A percentile compares a stretch with the other conserved stretches of the same genome.
Conservation (phyloP, 2,329 filamentous ascomycete genomes). For the Dothistroma pini region DNA sequence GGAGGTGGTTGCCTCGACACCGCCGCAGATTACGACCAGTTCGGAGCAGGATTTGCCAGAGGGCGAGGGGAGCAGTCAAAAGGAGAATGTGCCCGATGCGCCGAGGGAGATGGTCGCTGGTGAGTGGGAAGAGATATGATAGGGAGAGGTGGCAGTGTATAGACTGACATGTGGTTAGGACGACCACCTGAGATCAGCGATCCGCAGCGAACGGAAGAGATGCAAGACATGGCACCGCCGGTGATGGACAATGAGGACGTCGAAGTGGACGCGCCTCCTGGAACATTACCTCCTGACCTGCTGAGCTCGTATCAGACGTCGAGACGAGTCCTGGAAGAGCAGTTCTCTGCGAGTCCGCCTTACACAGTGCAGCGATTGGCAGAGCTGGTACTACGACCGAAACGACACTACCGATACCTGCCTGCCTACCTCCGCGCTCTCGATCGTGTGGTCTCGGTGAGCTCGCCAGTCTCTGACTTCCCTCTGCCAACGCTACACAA, state of each 20-base stretch:
- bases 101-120: constrained; percentile 39
- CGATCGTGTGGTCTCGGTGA: constrained; percentile 86
- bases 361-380: constrained; percentile 90
- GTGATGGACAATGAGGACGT: constrained; percentile 6
- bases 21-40: constrained; percentile 36
- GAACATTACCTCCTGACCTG: constrained; percentile 61
- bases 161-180: neutral
- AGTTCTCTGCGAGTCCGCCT: constrained; percentile 73
- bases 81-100: constrained; percentile 58
- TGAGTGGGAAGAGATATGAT: neutral
- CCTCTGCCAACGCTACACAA: constrained; percentile 63
- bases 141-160: neutral
- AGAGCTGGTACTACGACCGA: constrained; percentile 76
- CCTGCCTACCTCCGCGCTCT: constrained; percentile 85
- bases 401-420: constrained; percentile 73
- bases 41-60: constrained; percentile 24
- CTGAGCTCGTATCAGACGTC: constrained; percentile 48
- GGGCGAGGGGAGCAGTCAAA: constrained; percentile 48
- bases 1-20: constrained; percentile 32
- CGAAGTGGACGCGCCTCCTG: constrained; percentile 31
- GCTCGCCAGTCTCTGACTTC: constrained; percentile 74
- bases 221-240: constrained; percentile 17
- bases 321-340: constrained; percentile 34
- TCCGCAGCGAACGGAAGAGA: constrained; percentile 27
- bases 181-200: constrained; percentile 25